Evolutionary conservation across 176 grass and related monocot species (phyloP).

Genomic region (Triticum turgidum): DNA sequence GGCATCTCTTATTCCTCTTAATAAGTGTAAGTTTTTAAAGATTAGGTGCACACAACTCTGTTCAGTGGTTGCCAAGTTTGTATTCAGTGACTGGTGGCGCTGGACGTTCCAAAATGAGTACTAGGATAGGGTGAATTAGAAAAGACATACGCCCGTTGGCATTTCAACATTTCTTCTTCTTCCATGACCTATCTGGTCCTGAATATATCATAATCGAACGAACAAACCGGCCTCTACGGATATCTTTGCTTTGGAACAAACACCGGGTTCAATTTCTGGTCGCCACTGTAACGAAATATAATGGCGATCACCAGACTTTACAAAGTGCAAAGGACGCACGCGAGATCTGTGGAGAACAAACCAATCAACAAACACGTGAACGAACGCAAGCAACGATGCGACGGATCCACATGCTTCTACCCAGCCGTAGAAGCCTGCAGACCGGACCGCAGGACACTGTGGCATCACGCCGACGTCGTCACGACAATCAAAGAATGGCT

Average conservation of each 20-base stretch:
- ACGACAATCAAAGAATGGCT: conserved; percentile 31
- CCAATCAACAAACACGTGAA: neutral
- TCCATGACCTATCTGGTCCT: too few relatives aligned
- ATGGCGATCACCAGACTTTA: neutral
- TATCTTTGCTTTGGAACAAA: neutral
- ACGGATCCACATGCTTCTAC: conserved; percentile 26
- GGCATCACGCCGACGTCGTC: neutral
- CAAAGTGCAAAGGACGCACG: neutral
- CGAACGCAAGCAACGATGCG: neutral
- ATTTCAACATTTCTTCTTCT: too few relatives aligned
- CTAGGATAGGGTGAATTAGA: too few relatives aligned
- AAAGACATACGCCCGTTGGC: too few relatives aligned
- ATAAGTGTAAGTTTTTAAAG: too few relatives aligned
- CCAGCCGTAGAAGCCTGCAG: conserved; percentile 23
- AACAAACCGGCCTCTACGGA: neutral
- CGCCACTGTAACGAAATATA: neutral
- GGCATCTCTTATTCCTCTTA: too few relatives aligned
- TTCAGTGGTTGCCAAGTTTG: too few relatives aligned
- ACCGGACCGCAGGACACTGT: neutral
- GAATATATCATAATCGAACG: too few relatives aligned
- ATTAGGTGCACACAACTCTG: too few relatives aligned
- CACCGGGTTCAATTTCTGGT: neutral
- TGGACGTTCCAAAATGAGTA: too few relatives aligned
- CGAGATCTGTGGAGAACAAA: neutral
- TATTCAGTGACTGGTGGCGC: too few relatives aligned